Evolutionary conservation across 2,329 filamentous ascomycete species (phyloP).

Genomic region (Coniochaeta pulveracea): DNA sequence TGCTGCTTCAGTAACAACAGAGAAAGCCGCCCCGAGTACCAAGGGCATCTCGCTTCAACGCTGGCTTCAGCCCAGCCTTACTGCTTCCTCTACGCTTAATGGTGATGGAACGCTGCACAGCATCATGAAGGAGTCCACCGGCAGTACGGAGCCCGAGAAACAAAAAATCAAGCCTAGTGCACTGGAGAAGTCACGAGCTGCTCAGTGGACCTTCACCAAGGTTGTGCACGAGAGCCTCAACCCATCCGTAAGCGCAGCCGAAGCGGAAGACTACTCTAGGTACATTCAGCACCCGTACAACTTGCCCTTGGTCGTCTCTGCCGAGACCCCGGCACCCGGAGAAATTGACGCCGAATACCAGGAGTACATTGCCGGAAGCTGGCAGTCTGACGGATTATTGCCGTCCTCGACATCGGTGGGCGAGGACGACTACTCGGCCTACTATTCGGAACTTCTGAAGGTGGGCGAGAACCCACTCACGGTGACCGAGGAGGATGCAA

Average conservation of each 20-base stretch:
- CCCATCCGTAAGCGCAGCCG: constrained; percentile 64
- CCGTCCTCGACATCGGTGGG: constrained; percentile 24
- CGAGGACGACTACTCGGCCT: constrained; percentile 54
- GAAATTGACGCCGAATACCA: constrained; percentile 59
- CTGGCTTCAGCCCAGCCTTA: constrained; percentile 44
- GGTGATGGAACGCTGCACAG: constrained; percentile 22
- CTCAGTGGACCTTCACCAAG: constrained; percentile 81
- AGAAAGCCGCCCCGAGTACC: constrained; percentile 22
- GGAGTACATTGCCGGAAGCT: constrained; percentile 65
- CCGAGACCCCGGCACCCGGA: constrained; percentile 38
- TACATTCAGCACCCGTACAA: constrained; percentile 87
- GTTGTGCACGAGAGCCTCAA: constrained; percentile 79
- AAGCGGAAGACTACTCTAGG: constrained; percentile 75
- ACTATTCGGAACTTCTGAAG: constrained; percentile 67
- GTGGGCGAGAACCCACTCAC: constrained; percentile 76
- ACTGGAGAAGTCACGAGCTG: constrained; percentile 68
- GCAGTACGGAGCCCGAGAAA: constrained; percentile 12
- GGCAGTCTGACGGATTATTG: constrained; percentile 41
- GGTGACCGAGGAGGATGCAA: constrained; percentile 73
- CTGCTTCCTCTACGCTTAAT: constrained; percentile 8
- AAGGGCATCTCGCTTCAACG: constrained; percentile 45
- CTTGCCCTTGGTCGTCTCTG: constrained; percentile 70
- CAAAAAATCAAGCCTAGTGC: constrained; percentile 42
- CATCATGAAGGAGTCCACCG: constrained; percentile 44
- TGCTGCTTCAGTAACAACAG: constrained; percentile 23